Conservation (phyloP, 192 early-diverging fungal genomes). For the Borealophlyctis nickersoniae region DNA sequence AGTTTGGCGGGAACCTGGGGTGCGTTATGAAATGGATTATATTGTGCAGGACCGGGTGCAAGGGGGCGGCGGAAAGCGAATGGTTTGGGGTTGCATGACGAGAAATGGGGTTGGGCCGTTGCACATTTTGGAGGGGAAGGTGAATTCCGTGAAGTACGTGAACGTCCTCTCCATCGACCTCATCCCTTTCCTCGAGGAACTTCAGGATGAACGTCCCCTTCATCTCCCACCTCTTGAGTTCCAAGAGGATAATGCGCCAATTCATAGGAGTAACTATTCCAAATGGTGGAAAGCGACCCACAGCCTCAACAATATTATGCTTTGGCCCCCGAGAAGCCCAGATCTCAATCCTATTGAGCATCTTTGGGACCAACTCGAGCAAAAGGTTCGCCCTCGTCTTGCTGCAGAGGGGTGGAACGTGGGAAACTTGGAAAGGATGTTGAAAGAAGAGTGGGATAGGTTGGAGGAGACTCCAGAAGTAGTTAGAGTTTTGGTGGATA, state of each 20-base stretch:
- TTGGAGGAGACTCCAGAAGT: not conserved
- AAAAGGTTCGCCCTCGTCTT: not conserved
- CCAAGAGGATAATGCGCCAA: constrained; percentile 4
- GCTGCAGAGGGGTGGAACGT: too few relatives aligned
- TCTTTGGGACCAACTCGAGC: constrained; percentile 3
- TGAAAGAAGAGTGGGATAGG: not conserved
- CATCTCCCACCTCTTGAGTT: not conserved
- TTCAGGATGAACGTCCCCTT: not conserved
- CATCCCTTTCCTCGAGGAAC: not conserved
- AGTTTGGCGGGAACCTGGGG: not conserved
- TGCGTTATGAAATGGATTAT: not conserved
- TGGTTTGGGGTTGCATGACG: constrained; percentile 13
- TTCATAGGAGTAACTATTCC: not conserved
- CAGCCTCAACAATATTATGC: not conserved
- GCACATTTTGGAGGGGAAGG: not conserved
- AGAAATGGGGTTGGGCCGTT: constrained; percentile 1
- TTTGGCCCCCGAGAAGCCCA: constrained; percentile 6
- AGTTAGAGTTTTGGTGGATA: not conserved
- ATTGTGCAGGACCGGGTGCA: not conserved
- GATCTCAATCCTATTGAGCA: constrained; percentile 14
- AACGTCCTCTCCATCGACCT: not conserved
- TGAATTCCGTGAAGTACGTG: not conserved
- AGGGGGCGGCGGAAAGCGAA: not conserved
- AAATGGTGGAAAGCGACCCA: not conserved
- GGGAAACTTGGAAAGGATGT: not conserved